Evolutionary conservation across 148 eudicot genomes (phyloP).

Genomic region (Cornus kousa): DNA sequence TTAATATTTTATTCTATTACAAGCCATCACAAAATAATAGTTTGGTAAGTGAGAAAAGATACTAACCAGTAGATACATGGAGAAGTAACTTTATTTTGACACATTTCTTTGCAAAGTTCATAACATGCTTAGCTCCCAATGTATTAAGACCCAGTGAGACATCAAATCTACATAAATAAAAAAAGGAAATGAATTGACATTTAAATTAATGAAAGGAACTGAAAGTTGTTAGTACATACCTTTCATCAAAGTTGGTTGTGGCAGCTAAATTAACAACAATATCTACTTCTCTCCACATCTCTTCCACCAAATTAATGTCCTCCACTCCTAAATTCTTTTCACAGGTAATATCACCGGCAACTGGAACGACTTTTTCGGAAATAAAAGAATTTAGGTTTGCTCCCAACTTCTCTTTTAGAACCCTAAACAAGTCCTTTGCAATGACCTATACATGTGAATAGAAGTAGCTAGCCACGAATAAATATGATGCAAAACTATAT

Average conservation of each 20-base stretch:
- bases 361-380: constrained; percentile 47
- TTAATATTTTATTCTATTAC: too few relatives aligned
- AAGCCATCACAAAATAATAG: background rate
- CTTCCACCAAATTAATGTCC: constrained; percentile 34
- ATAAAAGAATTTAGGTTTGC: constrained; percentile 37
- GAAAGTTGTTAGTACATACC: constrained; percentile 32
- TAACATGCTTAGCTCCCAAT: constrained; percentile 51
- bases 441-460: constrained; percentile 34
- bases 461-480: too few relatives aligned
- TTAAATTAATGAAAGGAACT: background rate
- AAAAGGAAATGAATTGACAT: background rate
- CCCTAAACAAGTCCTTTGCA: constrained; percentile 58
- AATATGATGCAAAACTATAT: background rate
- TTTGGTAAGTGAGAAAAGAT: background rate
- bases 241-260: constrained; percentile 65
- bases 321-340: constrained; percentile 50
- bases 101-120: constrained; percentile 64
- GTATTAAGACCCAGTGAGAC: constrained; percentile 52
- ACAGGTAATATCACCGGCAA: constrained; percentile 53
- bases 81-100: constrained; percentile 44
- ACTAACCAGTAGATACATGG: constrained; percentile 71
- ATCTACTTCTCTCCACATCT: constrained; percentile 44
- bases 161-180: constrained; percentile 45
- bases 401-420: constrained; percentile 50
- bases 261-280: constrained; percentile 69